Conservation (phyloP, 2,329 filamentous ascomycete species). For the Aciculosporium take region DNA sequence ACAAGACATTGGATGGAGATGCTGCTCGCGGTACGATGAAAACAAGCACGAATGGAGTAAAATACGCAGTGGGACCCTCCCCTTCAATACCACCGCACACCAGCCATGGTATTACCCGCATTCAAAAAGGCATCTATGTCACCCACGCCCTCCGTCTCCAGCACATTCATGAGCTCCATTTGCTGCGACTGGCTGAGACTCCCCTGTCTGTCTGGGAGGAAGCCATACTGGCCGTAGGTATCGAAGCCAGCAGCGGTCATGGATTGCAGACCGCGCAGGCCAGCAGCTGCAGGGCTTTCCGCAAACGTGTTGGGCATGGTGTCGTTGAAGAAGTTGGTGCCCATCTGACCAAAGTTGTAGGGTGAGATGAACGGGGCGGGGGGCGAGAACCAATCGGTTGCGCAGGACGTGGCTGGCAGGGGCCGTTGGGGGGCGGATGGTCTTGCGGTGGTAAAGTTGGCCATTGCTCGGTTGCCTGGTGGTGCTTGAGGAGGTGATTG, state of each 20-base stretch:
- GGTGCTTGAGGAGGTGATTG: constrained; percentile 17
- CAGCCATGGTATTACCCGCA: constrained; percentile 17
- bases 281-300: constrained; percentile 13
- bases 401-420: constrained; percentile 25
- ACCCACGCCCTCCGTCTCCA: constrained; percentile 54
- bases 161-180: constrained; percentile 64
- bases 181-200: constrained; percentile 70
- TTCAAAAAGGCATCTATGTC: constrained; percentile 48
- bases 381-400: constrained; percentile 40
- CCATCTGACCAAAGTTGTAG: constrained; percentile 31
- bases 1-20: too few relatives aligned
- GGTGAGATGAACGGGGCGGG: constrained; percentile 39
- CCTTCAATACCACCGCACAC: constrained; percentile 19
- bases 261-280: constrained; percentile 16
- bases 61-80: too few relatives aligned
- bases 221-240: constrained; percentile 14
- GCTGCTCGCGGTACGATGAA: too few relatives aligned
- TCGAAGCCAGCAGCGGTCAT: constrained; percentile 14
- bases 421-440: constrained; percentile 30
- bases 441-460: constrained; percentile 14
- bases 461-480: constrained; percentile 6
- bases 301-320: constrained; percentile 17
- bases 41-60: too few relatives aligned
- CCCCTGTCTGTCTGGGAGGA: constrained; percentile 41
- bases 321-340: constrained; percentile 28